Conservation (phyloP, 306 rosid species). For the Malus domestica region ASM211411v1 NC_041800.1:4860501-4861000, state of each 20-base stretch:
- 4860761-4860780: not conserved
- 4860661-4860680: no score
- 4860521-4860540: not conserved
- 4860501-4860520: not conserved
- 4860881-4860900: no score
- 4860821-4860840: not conserved
- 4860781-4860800: not conserved
- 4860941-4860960: not conserved
- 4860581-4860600: not conserved
- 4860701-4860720: not conserved
- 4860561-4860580: not conserved
- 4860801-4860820: not conserved
- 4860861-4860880: no score
- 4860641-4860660: not conserved
- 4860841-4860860: not conserved
- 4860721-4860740: not conserved
- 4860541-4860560: no score
- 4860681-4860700: not conserved
- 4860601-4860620: not conserved
- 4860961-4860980: not conserved
- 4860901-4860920: no score
- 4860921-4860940: no score
- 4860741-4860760: not conserved
- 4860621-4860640: not conserved
- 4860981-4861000: not conserved